These are phyloP conservation scores for Anthracocystis panici-leucophaei DNA, from an alignment of 1,284 basidiomycete genomes.

Conservation along the genomic window DNA sequence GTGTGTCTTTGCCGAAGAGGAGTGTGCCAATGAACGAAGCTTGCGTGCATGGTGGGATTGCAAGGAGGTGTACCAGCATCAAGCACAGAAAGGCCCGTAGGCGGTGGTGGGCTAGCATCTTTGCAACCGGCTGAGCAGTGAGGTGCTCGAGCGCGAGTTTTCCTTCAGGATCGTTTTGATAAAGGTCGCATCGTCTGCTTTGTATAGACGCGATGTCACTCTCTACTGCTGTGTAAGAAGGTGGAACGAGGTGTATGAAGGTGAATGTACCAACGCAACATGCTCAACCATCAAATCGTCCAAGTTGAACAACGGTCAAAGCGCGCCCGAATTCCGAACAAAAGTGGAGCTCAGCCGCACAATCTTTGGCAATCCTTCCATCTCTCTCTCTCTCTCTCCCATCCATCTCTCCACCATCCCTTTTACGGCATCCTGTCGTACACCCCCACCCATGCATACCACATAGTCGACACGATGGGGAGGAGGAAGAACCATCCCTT, in stretches of 20 bases:
- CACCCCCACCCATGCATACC: neutral
- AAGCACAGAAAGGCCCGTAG: neutral
- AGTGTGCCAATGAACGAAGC: slow-evolving; percentile 21
- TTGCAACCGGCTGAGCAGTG: neutral
- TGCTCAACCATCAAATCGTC: no score
- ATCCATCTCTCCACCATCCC: neutral
- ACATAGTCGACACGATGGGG: slow-evolving; percentile 42
- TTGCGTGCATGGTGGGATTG: neutral
- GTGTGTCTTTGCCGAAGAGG: slow-evolving; percentile 34
- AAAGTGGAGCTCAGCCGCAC: slow-evolving; percentile 2
- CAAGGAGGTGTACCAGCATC: neutral
- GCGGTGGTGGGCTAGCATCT: neutral
- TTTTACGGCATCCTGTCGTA: neutral
- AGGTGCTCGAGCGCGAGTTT: no score
- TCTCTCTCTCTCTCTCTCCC: neutral
- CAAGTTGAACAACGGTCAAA: slow-evolving; percentile 1
- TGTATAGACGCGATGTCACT: no score
- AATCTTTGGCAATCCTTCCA: neutral
- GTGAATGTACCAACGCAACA: neutral
- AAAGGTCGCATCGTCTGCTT: neutral
- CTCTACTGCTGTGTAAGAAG: no score
- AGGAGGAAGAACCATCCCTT: slow-evolving; percentile 50
- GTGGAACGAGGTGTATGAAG: neutral
- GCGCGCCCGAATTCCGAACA: neutral
- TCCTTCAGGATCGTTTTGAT: neutral